Conservation (phyloP, 1,284 basidiomycete genomes). For the Ustilago trichophora region DNA sequence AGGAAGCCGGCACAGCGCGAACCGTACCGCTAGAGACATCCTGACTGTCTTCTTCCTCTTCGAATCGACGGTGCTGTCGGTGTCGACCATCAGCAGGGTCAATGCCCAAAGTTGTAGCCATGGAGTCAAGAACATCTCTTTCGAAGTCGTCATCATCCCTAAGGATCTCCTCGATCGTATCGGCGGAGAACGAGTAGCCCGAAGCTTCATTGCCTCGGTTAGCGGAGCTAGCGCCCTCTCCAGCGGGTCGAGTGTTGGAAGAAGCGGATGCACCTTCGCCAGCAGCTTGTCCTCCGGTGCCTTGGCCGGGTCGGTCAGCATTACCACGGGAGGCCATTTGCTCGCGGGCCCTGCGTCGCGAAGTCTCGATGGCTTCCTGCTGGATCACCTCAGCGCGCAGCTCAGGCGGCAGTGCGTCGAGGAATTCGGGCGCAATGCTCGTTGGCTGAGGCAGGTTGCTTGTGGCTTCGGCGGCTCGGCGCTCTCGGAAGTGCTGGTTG, state of each 20-base stretch:
- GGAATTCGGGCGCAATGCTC: constrained; percentile 91
- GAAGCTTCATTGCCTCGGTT: constrained; percentile 3
- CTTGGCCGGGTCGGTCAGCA: constrained; percentile 8
- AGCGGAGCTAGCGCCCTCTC: constrained; percentile 5
- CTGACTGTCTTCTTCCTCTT: constrained; percentile 35
- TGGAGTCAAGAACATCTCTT: constrained; percentile 78
- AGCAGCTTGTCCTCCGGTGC: constrained; percentile 3
- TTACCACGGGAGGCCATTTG: constrained; percentile 22
- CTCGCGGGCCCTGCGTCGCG: constrained; percentile 67
- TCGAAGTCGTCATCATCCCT: constrained; percentile 88
- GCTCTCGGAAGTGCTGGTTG: constrained; percentile 93
- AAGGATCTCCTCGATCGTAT: constrained; percentile 75
- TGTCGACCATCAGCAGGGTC: constrained; percentile 22
- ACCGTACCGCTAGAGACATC: constrained; percentile 28
- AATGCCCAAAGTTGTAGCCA: constrained; percentile 69
- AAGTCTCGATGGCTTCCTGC: constrained; percentile 83
- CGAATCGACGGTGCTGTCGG: constrained; percentile 35
- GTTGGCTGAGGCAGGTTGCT: constrained; percentile 72
- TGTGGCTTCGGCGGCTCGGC: constrained; percentile 72
- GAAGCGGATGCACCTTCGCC: constrained; percentile 3
- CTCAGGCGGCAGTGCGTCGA: constrained; percentile 93
- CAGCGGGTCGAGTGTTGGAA: background rate
- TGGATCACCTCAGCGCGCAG: constrained; percentile 96
- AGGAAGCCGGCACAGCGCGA: constrained; percentile 12
- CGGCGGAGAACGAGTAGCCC: constrained; percentile 2